Percentiles rank a stretch among this genome's conserved stretches.
phyloP scores from a whole-genome alignment of 1,284 basidiomycete species.

The Porodaedalea pini region DNA sequence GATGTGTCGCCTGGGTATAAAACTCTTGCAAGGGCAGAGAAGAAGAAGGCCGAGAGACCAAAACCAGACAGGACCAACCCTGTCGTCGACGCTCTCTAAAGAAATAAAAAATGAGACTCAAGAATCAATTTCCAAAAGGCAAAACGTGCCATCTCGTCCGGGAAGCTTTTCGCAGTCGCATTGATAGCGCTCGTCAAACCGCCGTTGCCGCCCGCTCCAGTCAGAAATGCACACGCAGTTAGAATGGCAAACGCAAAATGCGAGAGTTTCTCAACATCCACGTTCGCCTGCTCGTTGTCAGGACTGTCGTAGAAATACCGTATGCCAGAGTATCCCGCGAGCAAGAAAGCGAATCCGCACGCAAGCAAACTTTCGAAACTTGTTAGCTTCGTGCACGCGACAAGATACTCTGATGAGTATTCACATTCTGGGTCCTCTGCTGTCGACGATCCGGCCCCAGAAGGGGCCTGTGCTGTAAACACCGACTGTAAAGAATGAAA shows the following conservation, averaged over 20 bases:
- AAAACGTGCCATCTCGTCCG: conserved; percentile 45
- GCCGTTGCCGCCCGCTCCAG: conserved; percentile 60
- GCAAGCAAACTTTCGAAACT: conserved; percentile 27
- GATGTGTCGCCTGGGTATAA: conserved; percentile 71
- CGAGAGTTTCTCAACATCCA: conserved; percentile 11
- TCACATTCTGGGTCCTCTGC: conserved; percentile 53
- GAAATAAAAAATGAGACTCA: neutral
- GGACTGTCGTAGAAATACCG: conserved; percentile 52
- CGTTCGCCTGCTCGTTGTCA: neutral
- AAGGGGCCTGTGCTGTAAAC: conserved; percentile 58
- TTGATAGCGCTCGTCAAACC: conserved; percentile 56
- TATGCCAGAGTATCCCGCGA: conserved; percentile 66
- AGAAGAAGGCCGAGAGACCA: conserved; percentile 79
- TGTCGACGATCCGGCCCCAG: conserved; percentile 68
- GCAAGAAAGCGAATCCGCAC: conserved; percentile 46
- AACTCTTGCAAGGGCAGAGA: conserved; percentile 62
- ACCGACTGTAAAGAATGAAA: conserved; percentile 42
- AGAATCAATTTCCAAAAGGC: neutral
- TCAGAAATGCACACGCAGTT: conserved; percentile 50
- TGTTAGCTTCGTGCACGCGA: neutral
- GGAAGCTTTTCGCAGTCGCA: conserved; percentile 64
- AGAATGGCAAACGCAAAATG: conserved; percentile 36
- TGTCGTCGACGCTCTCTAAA: conserved; percentile 67
- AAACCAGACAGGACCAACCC: conserved; percentile 79
- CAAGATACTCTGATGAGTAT: conserved; percentile 35